These are phyloP conservation scores for Ogataea trehaloabstinens DNA, from an alignment of 805 yeast species.

Conservation along the genomic window DNA sequence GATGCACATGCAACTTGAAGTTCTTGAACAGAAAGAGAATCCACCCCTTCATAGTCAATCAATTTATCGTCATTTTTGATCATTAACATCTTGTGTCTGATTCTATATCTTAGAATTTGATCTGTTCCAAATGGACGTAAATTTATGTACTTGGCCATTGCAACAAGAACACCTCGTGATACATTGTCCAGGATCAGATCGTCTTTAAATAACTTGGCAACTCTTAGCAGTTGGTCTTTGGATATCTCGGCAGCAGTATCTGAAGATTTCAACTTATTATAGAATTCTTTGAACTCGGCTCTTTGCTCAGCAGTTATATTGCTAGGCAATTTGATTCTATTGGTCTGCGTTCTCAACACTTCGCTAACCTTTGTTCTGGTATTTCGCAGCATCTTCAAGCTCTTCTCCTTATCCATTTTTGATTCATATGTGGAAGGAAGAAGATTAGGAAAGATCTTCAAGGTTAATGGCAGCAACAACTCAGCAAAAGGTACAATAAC, in stretches of 20 bases:
- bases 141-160: constrained; percentile 88
- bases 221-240: constrained; percentile 67
- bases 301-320: constrained; percentile 69
- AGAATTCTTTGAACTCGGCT: constrained; percentile 72
- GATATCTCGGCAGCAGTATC: constrained; percentile 50
- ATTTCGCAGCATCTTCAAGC: constrained; percentile 49
- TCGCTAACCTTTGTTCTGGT: constrained; percentile 62
- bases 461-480: constrained; percentile 79
- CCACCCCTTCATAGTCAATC: constrained; percentile 91
- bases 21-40: constrained; percentile 74
- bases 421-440: constrained; percentile 90
- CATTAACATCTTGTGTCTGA: constrained; percentile 81
- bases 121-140: constrained; percentile 92
- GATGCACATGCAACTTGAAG: constrained; percentile 87
- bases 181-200: constrained; percentile 90
- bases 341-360: constrained; percentile 65
- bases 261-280: constrained; percentile 62
- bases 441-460: constrained; percentile 85
- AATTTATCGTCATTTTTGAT: constrained; percentile 89
- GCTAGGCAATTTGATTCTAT: constrained; percentile 66
- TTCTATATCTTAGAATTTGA: constrained; percentile 82
- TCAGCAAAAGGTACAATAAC: constrained; percentile 94
- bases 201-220: constrained; percentile 89
- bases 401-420: constrained; percentile 53
- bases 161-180: constrained; percentile 86